phyloP scores from a whole-genome alignment of 2,329 filamentous ascomycete species.

The Alternaria ethzedia region DNA sequence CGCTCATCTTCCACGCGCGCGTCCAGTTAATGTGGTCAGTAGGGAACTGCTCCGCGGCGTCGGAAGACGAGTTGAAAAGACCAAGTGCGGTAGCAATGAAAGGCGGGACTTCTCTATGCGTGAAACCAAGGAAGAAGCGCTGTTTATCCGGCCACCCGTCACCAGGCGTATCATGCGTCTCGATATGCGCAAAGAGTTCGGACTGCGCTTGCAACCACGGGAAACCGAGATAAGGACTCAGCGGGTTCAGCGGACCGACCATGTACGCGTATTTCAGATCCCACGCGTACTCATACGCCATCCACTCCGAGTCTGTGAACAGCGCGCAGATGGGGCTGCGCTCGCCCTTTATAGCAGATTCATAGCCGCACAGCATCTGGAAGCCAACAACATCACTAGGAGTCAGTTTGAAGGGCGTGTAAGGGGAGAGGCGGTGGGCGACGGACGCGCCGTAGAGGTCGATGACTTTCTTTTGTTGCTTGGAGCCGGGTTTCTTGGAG shows the following conservation, averaged over 20 bases:
- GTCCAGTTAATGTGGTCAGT: conserved; percentile 64
- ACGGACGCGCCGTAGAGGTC: conserved; percentile 34
- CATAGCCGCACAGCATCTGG: conserved; percentile 70
- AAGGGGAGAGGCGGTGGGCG: conserved; percentile 30
- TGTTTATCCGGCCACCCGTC: conserved; percentile 50
- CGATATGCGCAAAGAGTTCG: conserved; percentile 34
- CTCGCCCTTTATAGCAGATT: conserved; percentile 65
- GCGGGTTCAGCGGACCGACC: conserved; percentile 65
- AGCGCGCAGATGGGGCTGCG: conserved; percentile 63
- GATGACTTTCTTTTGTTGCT: conserved; percentile 40
- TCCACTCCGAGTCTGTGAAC: conserved; percentile 68
- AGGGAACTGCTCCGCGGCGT: conserved; percentile 67
- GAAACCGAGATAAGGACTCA: conserved; percentile 65
- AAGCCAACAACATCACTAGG: conserved; percentile 67
- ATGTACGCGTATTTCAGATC: conserved; percentile 70
- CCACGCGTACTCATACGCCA: conserved; percentile 68
- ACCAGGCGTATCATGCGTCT: conserved; percentile 50
- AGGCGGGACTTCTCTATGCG: conserved; percentile 70
- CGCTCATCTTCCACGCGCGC: conserved; percentile 68
- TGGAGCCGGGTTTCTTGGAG: conserved; percentile 37
- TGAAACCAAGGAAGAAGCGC: conserved; percentile 71
- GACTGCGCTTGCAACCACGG: conserved; percentile 70
- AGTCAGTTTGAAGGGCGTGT: conserved; percentile 63
- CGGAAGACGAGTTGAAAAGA: conserved; percentile 71
- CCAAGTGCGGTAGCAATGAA: conserved; percentile 71